Evolutionary conservation across 352 stramenopile genomes (phyloP).

Genomic region (Phytophthora niederhauseri): DNA sequence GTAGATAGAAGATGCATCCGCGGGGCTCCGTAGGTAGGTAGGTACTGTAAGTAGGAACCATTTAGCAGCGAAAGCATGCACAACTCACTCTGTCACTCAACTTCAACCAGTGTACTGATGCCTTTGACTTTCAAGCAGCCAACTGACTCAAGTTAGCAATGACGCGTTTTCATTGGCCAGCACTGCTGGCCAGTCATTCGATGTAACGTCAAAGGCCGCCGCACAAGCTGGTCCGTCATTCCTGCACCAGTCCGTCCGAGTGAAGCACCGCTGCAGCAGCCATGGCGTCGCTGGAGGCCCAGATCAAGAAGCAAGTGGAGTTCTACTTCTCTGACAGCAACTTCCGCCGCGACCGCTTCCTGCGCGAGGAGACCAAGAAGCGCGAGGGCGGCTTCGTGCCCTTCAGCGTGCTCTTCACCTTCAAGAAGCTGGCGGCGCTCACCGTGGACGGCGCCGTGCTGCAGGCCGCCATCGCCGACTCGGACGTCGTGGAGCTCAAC

Average conservation of each 20-base stretch:
- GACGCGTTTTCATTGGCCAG: slow-evolving; percentile 15
- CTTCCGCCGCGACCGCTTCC: slow-evolving; percentile 91
- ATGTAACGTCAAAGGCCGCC: slow-evolving; percentile 11
- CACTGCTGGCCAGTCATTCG: slow-evolving; percentile 39
- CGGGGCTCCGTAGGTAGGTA: slow-evolving; percentile 18
- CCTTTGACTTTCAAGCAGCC: neutral
- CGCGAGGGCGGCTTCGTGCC: slow-evolving; percentile 83
- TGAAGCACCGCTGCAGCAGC: neutral
- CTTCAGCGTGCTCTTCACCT: slow-evolving; percentile 89
- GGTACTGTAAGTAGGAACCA: slow-evolving; percentile 2
- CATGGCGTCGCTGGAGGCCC: slow-evolving; percentile 66
- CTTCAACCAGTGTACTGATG: slow-evolving; percentile 17
- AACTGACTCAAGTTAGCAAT: neutral
- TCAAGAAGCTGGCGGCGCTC: slow-evolving; percentile 92
- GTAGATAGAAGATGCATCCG: slow-evolving; percentile 24
- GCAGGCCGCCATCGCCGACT: slow-evolving; percentile 69
- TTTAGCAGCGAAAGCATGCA: neutral
- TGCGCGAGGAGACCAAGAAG: slow-evolving; percentile 88
- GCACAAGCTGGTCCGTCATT: slow-evolving; percentile 16
- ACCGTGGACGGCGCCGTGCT: slow-evolving; percentile 78
- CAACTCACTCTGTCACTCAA: neutral
- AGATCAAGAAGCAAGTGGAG: slow-evolving; percentile 93
- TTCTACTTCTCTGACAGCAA: slow-evolving; percentile 95
- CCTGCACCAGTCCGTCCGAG: slow-evolving; percentile 12
- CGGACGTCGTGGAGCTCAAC: slow-evolving; percentile 83